These are phyloP conservation scores for Gynandropsis gynandra DNA, from an alignment of 345 rosid genomes.

Conservation along the genomic window DNA sequence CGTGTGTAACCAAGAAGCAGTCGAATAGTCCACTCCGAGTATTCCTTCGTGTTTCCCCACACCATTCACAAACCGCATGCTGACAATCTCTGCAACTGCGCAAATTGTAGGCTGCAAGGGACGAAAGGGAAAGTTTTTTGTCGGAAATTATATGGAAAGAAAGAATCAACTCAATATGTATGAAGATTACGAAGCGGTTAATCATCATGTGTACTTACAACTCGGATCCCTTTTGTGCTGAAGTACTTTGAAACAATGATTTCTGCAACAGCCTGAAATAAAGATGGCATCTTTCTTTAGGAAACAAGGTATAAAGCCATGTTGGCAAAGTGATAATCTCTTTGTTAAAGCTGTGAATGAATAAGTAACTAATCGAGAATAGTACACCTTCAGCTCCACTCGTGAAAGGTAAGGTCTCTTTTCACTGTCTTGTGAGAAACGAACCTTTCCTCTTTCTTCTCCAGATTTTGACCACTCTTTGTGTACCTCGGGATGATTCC, in stretches of 20 bases:
- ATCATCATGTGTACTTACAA: conserved; percentile 56
- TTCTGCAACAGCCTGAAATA: conserved; percentile 69
- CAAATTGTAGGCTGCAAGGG: conserved; percentile 56
- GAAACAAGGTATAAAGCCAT: conserved; percentile 11
- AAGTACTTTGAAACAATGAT: conserved; percentile 69
- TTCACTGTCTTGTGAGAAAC: conserved; percentile 57
- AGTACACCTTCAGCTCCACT: conserved; percentile 74
- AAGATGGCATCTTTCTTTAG: background rate
- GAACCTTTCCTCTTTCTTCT: conserved; percentile 66
- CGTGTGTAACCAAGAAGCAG: conserved; percentile 81
- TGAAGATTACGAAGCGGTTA: too few relatives aligned
- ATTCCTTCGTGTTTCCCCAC: conserved; percentile 47
- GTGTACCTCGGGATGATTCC: conserved; percentile 56
- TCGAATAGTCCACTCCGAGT: conserved; percentile 73
- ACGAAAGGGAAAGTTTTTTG: conserved; percentile 2
- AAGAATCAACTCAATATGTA: background rate
- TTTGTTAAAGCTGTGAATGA: too few relatives aligned
- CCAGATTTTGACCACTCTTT: conserved; percentile 78
- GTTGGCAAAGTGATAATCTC: too few relatives aligned
- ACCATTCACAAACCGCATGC: conserved; percentile 75
- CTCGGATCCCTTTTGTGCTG: conserved; percentile 53
- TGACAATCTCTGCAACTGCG: conserved; percentile 76
- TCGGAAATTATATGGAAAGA: conserved; percentile 1
- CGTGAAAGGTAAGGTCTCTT: conserved; percentile 67
- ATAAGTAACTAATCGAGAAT: too few relatives aligned